Evolutionary conservation across 1,284 basidiomycete species (phyloP), one percentile per base, ranked within the genome.

Genomic region (Erythrobasidium hasegawianum): DNA sequence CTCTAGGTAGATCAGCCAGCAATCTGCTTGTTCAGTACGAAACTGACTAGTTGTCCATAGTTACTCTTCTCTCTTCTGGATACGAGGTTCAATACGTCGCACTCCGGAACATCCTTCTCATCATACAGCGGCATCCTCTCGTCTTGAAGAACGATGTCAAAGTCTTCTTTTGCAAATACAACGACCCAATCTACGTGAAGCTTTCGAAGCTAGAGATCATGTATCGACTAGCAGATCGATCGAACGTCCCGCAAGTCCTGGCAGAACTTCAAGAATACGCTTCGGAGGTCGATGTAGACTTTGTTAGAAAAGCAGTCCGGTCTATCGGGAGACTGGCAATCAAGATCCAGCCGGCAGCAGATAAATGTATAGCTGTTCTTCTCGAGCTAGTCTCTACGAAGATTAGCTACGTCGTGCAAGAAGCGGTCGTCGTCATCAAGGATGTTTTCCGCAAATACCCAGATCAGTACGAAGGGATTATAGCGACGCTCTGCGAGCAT

Each of bases 81-180:
- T 93, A 94, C 1, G 95, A 98, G 78, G 93, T 99, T 1, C 96
- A 98, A 83, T 99, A 97, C 79, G 94, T 98, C 40, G 91, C 94
- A 0, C 81, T 99, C 27, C 85, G 95, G 29, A 97, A 98, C 76
- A 93, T 97, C 81, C 95, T 97, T 74, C 84, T 98, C 55, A 84
- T 98, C 56, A 84, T 97, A 20, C 96, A 98, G 78, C 92, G 94
- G 73, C 86, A 91, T 2, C 82, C 90, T 0, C 89, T 94, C 67
- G 83, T 97, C 62, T 83, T 98, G 5, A 85, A 87, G 27, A 94
- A 90, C 78, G 95, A 98, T 79, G 93, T 98, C 86, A 86, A 93
- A 66, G 94, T 98, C 24, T 98, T 98, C 79, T 98, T 98, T 82
- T 98, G 96, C 87, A 98, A 98, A 78, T 98, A 99, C 81, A 98